Conservation (phyloP, 106 monocot species). For the Xerophyta viscosa region DNA sequence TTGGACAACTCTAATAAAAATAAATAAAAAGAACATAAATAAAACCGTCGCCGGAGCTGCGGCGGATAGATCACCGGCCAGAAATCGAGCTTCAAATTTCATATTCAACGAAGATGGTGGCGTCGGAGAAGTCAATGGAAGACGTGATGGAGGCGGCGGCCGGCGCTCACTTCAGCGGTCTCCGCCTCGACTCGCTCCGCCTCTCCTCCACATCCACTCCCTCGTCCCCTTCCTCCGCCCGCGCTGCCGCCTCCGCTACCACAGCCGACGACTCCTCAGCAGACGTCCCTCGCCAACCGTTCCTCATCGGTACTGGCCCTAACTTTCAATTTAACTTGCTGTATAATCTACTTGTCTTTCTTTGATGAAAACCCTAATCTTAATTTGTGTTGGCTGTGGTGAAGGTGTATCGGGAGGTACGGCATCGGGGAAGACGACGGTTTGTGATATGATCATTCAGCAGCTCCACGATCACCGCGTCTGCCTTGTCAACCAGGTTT, state of each 20-base stretch:
- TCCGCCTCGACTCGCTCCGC: slow-evolving; percentile 40
- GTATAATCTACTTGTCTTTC: no score
- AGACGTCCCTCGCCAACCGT: slow-evolving; percentile 38
- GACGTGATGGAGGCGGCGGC: slow-evolving; percentile 49
- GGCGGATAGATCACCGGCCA: no score
- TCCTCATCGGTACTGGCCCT: slow-evolving; percentile 58
- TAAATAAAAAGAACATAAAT: no score
- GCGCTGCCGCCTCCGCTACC: slow-evolving; percentile 17
- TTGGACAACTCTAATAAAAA: no score
- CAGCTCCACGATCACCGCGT: slow-evolving; percentile 82
- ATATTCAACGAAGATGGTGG: slow-evolving; percentile 1
- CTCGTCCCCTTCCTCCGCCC: slow-evolving; percentile 14
- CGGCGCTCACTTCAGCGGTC: slow-evolving; percentile 65
- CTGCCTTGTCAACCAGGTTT: slow-evolving; percentile 65
- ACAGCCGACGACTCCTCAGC: slow-evolving; percentile 2
- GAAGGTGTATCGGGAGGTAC: slow-evolving; percentile 78
- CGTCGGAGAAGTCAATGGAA: slow-evolving; percentile 34
- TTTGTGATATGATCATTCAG: slow-evolving; percentile 90
- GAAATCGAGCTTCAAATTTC: no score
- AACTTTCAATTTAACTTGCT: no score
- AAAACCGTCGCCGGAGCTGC: no score
- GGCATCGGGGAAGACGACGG: slow-evolving; percentile 87
- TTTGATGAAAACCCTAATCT: not conserved
- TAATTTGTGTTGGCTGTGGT: not conserved
- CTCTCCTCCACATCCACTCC: slow-evolving; percentile 15